Conservation (phyloP, 2,329 filamentous ascomycete species). For the Juglanconis oblonga region DNA sequence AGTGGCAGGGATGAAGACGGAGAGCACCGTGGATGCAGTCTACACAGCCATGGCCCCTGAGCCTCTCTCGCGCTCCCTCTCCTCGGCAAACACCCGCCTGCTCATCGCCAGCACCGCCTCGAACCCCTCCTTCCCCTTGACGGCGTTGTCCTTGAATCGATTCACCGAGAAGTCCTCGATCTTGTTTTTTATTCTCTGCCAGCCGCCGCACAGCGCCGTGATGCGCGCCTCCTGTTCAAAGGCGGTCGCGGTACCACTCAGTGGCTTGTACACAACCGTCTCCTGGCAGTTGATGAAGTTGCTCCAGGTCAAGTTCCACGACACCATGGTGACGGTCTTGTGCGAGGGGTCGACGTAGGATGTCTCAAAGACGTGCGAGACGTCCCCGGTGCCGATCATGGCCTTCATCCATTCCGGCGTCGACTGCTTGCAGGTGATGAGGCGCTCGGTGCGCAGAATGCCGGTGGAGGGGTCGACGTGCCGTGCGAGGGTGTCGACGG, state of each 20-base stretch:
- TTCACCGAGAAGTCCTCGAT: conserved; percentile 91
- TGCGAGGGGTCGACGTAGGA: conserved; percentile 84
- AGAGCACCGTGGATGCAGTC: background rate
- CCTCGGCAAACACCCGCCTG: conserved; percentile 84
- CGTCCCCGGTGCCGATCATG: conserved; percentile 72
- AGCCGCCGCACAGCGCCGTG: conserved; percentile 90
- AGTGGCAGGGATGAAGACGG: background rate
- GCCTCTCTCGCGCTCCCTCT: conserved; percentile 61
- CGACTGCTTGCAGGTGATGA: conserved; percentile 60
- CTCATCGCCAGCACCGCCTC: conserved; percentile 94
- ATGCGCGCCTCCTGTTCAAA: conserved; percentile 91
- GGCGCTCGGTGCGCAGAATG: conserved; percentile 59
- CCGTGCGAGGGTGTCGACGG: conserved; percentile 87
- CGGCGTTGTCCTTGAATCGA: conserved; percentile 87
- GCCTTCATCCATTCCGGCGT: conserved; percentile 78
- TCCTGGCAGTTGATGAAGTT: conserved; percentile 91
- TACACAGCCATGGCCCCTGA: conserved; percentile 6
- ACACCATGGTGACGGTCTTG: conserved; percentile 94
- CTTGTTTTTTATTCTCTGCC: conserved; percentile 94
- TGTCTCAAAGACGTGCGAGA: conserved; percentile 89
- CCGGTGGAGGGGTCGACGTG: conserved; percentile 53
- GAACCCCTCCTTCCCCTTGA: conserved; percentile 88
- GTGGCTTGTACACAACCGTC: conserved; percentile 80
- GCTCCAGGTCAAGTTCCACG: conserved; percentile 88
- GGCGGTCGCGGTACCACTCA: conserved; percentile 60